A percentile compares a stretch with the other conserved stretches of the same genome.
phyloP scores from a whole-genome alignment of 352 stramenopile genomes.

The Globisporangium acanthophoron region DNA sequence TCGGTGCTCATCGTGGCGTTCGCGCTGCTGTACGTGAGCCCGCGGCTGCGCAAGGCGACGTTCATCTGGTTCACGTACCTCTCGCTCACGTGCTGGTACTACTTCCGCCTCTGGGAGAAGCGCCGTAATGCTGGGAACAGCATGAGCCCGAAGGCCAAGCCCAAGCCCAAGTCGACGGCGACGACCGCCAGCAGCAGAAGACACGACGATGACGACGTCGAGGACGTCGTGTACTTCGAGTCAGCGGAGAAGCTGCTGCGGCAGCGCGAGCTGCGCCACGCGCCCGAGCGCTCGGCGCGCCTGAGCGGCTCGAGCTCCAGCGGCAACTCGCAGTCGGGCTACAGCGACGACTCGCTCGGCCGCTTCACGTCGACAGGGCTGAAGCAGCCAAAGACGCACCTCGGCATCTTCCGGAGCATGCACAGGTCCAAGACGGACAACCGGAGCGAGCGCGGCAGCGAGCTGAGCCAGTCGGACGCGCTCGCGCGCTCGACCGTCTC shows the following conservation, averaged over 20 bases:
- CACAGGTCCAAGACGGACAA: constrained; percentile 23
- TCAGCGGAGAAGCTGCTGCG: constrained; percentile 25
- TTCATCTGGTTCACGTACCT: constrained; percentile 75
- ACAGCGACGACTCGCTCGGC: constrained; percentile 21
- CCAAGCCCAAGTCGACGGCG: constrained; percentile 16
- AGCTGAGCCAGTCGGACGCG: constrained; percentile 29
- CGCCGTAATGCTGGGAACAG: constrained; percentile 16
- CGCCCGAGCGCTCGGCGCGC: constrained; percentile 38
- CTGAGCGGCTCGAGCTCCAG: constrained; percentile 55
- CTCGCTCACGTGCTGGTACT: constrained; percentile 82
- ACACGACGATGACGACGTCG: constrained; percentile 14
- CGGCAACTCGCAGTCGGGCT: constrained; percentile 34
- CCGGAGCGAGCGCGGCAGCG: constrained; percentile 12
- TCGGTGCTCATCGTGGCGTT: constrained; percentile 34
- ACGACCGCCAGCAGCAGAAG: not conserved
- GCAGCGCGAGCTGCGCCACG: constrained; percentile 24
- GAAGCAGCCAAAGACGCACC: constrained; percentile 24
- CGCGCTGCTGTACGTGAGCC: constrained; percentile 34
- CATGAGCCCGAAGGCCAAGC: constrained; percentile 11
- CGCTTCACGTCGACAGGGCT: not conserved
- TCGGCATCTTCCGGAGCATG: constrained; percentile 34
- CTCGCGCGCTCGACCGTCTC: constrained; percentile 31
- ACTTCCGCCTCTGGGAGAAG: constrained; percentile 76
- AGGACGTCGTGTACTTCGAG: constrained; percentile 50
- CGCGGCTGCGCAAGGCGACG: constrained; percentile 47